phyloP scores from a whole-genome alignment of 2,329 filamentous ascomycete species.

The Pochonia chlamydosporia region DNA sequence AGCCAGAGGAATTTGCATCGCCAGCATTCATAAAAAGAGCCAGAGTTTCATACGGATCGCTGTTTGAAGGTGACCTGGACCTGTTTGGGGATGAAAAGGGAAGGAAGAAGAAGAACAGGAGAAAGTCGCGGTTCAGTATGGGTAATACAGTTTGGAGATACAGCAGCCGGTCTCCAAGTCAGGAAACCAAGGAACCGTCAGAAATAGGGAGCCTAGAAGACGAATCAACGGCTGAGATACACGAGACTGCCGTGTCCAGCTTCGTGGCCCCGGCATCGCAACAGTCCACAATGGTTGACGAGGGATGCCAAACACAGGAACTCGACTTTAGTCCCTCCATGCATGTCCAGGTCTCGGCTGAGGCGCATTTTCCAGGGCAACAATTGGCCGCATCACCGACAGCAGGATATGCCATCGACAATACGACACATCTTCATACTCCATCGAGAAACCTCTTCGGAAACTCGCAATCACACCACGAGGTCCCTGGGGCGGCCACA shows the following conservation, averaged over 20 bases:
- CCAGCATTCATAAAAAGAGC: slow-evolving; percentile 74
- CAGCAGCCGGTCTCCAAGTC: slow-evolving; percentile 64
- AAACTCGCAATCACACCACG: neutral
- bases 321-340: slow-evolving; percentile 20
- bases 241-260: neutral
- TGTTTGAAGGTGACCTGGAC: slow-evolving; percentile 59
- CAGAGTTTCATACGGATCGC: slow-evolving; percentile 61
- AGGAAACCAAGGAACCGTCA: slow-evolving; percentile 42
- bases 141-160: slow-evolving; percentile 69
- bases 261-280: neutral
- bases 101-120: slow-evolving; percentile 37
- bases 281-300: slow-evolving; percentile 27
- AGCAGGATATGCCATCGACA: neutral
- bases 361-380: slow-evolving; percentile 14
- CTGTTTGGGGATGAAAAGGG: slow-evolving; percentile 60
- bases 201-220: slow-evolving; percentile 18
- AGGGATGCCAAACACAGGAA: slow-evolving; percentile 28
- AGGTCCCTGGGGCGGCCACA: neutral
- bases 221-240: slow-evolving; percentile 9
- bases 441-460: slow-evolving; percentile 11
- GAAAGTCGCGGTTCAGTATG: slow-evolving; percentile 63
- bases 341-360: slow-evolving; percentile 22
- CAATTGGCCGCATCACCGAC: slow-evolving; percentile 9
- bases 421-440: slow-evolving; percentile 4
- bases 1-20: slow-evolving; percentile 58